These are phyloP conservation scores for Solanum etuberosum DNA, from an alignment of 257 asterid species.

Conservation along the genomic window DNA sequence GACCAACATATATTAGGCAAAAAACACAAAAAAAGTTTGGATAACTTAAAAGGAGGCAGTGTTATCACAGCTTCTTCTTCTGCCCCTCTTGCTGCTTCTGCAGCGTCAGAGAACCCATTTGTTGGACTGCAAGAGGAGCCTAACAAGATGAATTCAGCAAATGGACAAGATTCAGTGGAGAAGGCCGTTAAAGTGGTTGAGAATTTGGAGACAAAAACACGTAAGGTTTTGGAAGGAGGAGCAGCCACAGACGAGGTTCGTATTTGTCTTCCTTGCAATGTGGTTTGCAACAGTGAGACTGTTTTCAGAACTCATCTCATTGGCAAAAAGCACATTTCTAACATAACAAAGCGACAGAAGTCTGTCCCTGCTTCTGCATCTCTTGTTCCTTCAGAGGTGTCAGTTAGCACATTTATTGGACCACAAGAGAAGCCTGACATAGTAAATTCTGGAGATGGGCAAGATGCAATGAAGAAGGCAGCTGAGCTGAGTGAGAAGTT, in stretches of 20 bases:
- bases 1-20: conserved; percentile 53
- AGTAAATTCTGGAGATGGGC: conserved; percentile 7
- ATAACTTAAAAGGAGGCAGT: conserved; percentile 20
- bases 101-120: conserved; percentile 4
- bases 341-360: conserved; percentile 25
- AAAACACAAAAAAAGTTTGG: conserved; percentile 54
- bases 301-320: conserved; percentile 46
- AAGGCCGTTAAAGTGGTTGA: conserved; percentile 23
- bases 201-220: conserved; percentile 51
- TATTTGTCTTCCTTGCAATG: conserved; percentile 44
- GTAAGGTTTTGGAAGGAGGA: conserved; percentile 57
- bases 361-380: conserved; percentile 1
- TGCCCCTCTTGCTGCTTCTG: neutral
- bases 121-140: conserved; percentile 48
- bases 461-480: conserved; percentile 31
- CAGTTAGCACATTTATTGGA: conserved; percentile 21
- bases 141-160: conserved; percentile 6
- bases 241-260: conserved; percentile 43
- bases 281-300: conserved; percentile 65
- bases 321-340: conserved; percentile 55
- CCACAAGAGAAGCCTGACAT: conserved; percentile 38
- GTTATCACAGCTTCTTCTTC: neutral
- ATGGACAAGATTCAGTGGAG: conserved; percentile 20
- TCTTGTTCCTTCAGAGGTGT: neutral
- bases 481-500: conserved; percentile 26